Evolutionary conservation across 805 yeast species (phyloP), one percentile per base, ranked within the genome.

Genomic region (Osmozyma mogii): DNA sequence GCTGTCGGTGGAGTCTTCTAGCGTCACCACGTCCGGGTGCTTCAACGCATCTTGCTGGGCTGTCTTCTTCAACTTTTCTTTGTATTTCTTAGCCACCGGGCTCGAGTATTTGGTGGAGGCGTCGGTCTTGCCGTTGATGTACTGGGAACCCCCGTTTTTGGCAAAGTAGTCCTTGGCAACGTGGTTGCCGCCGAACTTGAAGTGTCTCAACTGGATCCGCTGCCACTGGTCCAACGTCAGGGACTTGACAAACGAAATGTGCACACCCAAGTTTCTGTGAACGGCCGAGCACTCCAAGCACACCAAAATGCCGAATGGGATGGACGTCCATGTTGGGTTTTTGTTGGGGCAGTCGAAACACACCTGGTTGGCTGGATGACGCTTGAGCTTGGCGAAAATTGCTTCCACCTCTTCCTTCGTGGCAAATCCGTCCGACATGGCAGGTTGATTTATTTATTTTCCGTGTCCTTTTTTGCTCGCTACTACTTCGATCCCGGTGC

Each of bases 251-350:
- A 92, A 92, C 22, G 96, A 75, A 47, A 92, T 79, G 55, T 92
- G 98, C 22, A 88, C 96, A 36, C 98, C 98, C 60, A 92, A 59
- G 55, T 87, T 87, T 57, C 98, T 75, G 64, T 92, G 98, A 30
- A 82, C 85, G 3, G 97, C 88, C 31, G 95, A 83, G 57, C 98
- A 92, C 55, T 92, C 95, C 37, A 88, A 69, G 64, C 98, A 92
- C 35, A 92, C 62, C 53, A 88, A 72, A 30, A 88, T 83, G 32
- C 96, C 98, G 57, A 84, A 89, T 9, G 97, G 95, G 32, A 89
- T 87, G 9, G 97, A 89, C 3, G 98, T 84, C 98, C 98, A 92
- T 0, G 97, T 85, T 21, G 98, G 97, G 54, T 88, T 88, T 52
- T 83, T 85, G 45, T 88, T 83, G 30, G 81, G 72, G 58, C 98